A percentile compares a stretch with the other conserved stretches of the same genome.
These are phyloP conservation scores for Leucocoprinus leucothites DNA, from an alignment of 768 basidiomycete genomes.

Conservation along the genomic window DNA sequence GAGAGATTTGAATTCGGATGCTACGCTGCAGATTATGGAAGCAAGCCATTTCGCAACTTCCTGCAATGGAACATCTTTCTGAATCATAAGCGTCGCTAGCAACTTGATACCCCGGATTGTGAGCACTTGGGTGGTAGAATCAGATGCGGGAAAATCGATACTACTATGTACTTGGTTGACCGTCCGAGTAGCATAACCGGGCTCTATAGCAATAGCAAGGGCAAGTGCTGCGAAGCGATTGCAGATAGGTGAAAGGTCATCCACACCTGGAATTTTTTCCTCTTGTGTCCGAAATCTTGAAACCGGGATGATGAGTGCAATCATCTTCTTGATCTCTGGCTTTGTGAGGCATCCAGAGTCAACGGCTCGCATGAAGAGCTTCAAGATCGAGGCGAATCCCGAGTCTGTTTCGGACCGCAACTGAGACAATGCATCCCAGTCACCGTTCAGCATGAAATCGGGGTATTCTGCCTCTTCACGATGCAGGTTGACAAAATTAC, in stretches of 20 bases:
- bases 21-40: background rate
- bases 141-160: conserved; percentile 7
- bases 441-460: conserved; percentile 10
- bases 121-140: conserved; percentile 5
- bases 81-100: conserved; percentile 2
- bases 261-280: conserved; percentile 3
- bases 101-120: conserved; percentile 8
- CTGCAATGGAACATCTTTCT: background rate
- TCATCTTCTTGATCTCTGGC: conserved; percentile 12
- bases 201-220: conserved; percentile 6
- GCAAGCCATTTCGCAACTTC: conserved; percentile 4
- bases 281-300: conserved; percentile 8
- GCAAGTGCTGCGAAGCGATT: conserved; percentile 10
- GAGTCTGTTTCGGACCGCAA: background rate
- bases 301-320: conserved; percentile 11
- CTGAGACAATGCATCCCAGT: conserved; percentile 3
- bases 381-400: conserved; percentile 7
- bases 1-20: conserved; percentile 1
- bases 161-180: conserved; percentile 4
- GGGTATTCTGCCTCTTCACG: conserved; percentile 10
- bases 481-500: conserved; percentile 11
- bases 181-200: conserved; percentile 2
- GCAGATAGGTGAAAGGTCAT: conserved; percentile 12
- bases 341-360: conserved; percentile 1
- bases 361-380: conserved; percentile 8